These are phyloP conservation scores for Pseudevernia furfuracea DNA, from an alignment of 495 filamentous ascomycete species.

Conservation along the genomic window DNA sequence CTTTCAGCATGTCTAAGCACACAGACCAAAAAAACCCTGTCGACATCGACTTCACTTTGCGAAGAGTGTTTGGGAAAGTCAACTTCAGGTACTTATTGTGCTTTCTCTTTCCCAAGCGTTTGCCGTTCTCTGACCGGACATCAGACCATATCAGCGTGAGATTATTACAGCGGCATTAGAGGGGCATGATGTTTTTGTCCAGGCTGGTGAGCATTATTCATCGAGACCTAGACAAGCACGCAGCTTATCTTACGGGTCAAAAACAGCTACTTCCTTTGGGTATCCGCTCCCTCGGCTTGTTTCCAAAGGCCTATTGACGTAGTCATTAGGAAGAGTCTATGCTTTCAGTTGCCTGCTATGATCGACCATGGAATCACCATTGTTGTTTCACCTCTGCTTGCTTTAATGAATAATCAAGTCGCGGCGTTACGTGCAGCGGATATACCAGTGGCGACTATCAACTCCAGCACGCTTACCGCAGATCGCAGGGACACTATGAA, in stretches of 20 bases:
- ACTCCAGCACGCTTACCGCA: constrained; percentile 60
- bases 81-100: constrained; percentile 55
- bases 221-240: too few relatives aligned
- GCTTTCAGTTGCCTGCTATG: constrained; percentile 87
- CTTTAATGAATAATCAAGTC: constrained; percentile 94
- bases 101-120: neutral
- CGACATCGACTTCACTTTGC: constrained; percentile 81
- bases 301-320: neutral
- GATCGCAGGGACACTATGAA: constrained; percentile 62
- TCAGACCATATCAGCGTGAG: constrained; percentile 75
- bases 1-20: constrained; percentile 10
- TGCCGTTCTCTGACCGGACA: constrained; percentile 20
- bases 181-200: constrained; percentile 86
- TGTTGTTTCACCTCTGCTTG: constrained; percentile 82
- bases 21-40: constrained; percentile 10
- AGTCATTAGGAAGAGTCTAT: constrained; percentile 61
- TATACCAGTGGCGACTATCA: constrained; percentile 76
- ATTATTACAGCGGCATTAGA: constrained; percentile 75
- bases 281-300: neutral
- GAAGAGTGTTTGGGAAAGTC: constrained; percentile 70
- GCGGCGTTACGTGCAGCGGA: constrained; percentile 64
- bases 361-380: constrained; percentile 84
- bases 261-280: constrained; percentile 77
- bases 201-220: constrained; percentile 43
- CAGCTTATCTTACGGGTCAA: neutral